Base-by-base conservation (phyloP, 352 stramenopile genomes). In the Stramenopiles sp. region DNA sequence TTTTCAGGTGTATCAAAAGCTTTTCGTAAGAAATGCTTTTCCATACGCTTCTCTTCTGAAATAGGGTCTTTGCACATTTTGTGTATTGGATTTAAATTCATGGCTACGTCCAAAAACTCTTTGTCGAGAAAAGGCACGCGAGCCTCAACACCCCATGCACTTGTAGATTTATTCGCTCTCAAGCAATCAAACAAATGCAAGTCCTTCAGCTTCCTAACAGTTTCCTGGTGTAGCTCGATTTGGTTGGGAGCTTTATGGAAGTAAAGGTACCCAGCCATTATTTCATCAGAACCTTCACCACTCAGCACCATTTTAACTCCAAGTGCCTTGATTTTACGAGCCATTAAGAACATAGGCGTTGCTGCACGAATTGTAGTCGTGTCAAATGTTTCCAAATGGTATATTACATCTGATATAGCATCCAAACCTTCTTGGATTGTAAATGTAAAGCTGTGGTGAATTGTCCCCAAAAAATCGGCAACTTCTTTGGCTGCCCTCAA, bases 301-400 rank as follows among this genome's bases (percentile, higher is more conserved):
- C 89, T 96, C 30, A 99, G 87, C 80, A 99, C 96, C 95, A 99
- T 99, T 88, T 99, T 99, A 84, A 99, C 97, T 75, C 96, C 96
- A 94, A 99, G 98, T 76, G 95, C 96, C 88, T 99, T 99, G 86
- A 99, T 99, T 90, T 99, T 99, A 75, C 96, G 87, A 1, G 91
- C 89, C 96, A 99, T 99, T 76, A 99, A 88, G 87, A 98, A 99
- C 96, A 99, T 99, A n/a, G 96, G 96, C 30, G 95, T 99, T 0
- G 92, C 96, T 0, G 96, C 95, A 75, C 96, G 92, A 83, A 99
- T 97, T 0, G 96, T 99, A 30, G 95, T 99, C 0, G 98, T 87
- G 85, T 99, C 84, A 4, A n/a, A 82, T 0, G 0, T 22, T n/a
- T 82, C 0, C 22, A 82, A 7, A 85, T 95, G 90, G 83, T 97